These are phyloP conservation scores for Carnegiea gigantea DNA, from an alignment of 179 eudicot genomes.

Conservation along the genomic window DNA sequence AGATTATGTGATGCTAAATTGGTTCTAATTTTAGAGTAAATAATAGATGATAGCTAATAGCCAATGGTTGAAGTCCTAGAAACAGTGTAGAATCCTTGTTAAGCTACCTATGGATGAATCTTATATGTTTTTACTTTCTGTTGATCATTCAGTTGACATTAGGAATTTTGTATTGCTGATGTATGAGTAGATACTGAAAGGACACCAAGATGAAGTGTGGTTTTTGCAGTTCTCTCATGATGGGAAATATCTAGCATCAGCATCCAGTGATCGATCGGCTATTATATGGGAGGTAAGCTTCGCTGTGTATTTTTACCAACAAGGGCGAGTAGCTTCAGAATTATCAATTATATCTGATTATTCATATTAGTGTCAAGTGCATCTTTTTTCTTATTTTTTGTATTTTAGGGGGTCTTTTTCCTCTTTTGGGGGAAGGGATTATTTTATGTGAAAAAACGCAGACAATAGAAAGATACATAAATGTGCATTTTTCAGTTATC, in stretches of 20 bases:
- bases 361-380: background rate
- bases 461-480: background rate
- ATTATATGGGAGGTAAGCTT: conserved; percentile 75
- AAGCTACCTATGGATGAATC: background rate
- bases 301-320: background rate
- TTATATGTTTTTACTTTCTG: background rate
- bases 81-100: background rate
- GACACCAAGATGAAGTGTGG: conserved; percentile 74
- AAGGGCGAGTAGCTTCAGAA: background rate
- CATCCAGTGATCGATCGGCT: conserved; percentile 64
- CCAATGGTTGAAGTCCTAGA: background rate
- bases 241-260: conserved; percentile 71
- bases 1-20: background rate
- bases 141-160: background rate
- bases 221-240: conserved; percentile 63
- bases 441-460: background rate
- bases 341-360: too few species aligned
- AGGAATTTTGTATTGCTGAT: conserved; percentile 17
- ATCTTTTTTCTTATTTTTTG: background rate
- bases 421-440: background rate
- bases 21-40: background rate
- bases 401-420: background rate
- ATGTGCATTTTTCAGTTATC: background rate
- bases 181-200: conserved; percentile 51
- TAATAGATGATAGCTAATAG: background rate